Base-by-base conservation (phyloP, 2,329 filamentous ascomycete species). In the Sporothrix luriei region DNA sequence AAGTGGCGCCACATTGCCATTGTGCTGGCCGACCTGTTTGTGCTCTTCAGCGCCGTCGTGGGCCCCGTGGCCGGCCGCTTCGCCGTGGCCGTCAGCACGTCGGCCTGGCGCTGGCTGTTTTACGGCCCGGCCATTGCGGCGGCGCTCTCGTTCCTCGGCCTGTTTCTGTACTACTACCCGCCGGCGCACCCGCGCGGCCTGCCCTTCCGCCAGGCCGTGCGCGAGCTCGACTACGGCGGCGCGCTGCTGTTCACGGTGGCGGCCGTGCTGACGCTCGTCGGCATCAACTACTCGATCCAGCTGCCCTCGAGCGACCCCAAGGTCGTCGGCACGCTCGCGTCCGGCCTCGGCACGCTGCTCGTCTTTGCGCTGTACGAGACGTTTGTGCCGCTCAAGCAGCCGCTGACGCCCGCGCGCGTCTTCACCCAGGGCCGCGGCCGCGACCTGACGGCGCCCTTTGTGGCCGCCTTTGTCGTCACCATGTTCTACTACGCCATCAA, bases 401-500 rank as follows among this genome's bases (percentile, higher is more conserved):
- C 78, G 0, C 76, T 84, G 14, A 82, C 81, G 1, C 82, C 82
- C 7, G 77, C 80, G 0, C 77, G 79, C 61, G 77, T 85, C 73
- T 84, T 85, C 74, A 79, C 80, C 4, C 76, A 78, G 11, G 79
- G 79, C 14, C 74, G 78, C 40, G 83, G 83, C 1, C 77, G 83
- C n/a, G 81, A 83, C 55, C 79, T 84, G 55, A 84, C 82, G 0
- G 82, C 80, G 0, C 82, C 82, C 0, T 81, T 80, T 68, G 77
- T 84, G 33, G 80, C 80, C 3, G 77, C 80, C 0, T 80, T 79
- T 54, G 79, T 84, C 57, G 78, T 84, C 24, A 84, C 81, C 69
- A 85, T 84, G 82, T 84, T 84, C 61, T 84, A 84, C 75, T 84
- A 84, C 74, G 79, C 79, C 46, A 79, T 78, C 54, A 82, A 80